Evolutionary conservation across 306 rosid species (phyloP), one percentile per base, ranked within the genome.

Genomic region (Quercus parvula): DNA sequence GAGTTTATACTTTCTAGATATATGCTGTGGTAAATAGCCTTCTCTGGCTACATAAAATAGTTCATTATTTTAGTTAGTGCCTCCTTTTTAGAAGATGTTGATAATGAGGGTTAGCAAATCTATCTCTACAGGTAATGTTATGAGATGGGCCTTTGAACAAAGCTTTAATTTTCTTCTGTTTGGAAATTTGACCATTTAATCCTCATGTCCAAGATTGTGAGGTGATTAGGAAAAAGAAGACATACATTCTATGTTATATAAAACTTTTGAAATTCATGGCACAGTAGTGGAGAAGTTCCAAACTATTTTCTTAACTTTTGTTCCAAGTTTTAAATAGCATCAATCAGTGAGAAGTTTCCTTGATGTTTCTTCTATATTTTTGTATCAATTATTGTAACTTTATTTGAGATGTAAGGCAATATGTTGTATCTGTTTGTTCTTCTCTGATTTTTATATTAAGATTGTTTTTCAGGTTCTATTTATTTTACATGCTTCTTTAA

Each of bases 401-500:
- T 70, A 59, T 77, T 70, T 7, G 35, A 64, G 33, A 66, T 71
- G 49, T 56, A 66, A 58, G 30, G 70, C 63, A 41, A 51, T 84
- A 33, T 64, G 9, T 54, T 22, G 12, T 11, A 17, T 15, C 24
- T 58, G 66, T 15, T 64, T 68, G 17, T 11, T 64, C 52, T 56
- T 56, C 52, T 15, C 25, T 25, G 41, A 10, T 35, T 15, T 56
- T 54, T 31, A 14, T 12, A 10, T 49, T 49, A 10, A 49, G 14
- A 49, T 49, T 49, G 5, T 22, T 30, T 81, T 76, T 74, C 62
- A 56, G 22, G 57, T 31, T 80, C 28, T 77, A 41, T 19, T 66
- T 62, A 71, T 74, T 28, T 82, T 81, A 56, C 78, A 56, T 75
- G 75, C 73, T 77, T 82, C 74, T 82, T 85, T 73, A 58, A 57